Percentiles rank a stretch among this genome's conserved stretches.
These are phyloP conservation scores for Acer yangbiense DNA, from an alignment of 345 rosid genomes.

Conservation along the genomic window DNA sequence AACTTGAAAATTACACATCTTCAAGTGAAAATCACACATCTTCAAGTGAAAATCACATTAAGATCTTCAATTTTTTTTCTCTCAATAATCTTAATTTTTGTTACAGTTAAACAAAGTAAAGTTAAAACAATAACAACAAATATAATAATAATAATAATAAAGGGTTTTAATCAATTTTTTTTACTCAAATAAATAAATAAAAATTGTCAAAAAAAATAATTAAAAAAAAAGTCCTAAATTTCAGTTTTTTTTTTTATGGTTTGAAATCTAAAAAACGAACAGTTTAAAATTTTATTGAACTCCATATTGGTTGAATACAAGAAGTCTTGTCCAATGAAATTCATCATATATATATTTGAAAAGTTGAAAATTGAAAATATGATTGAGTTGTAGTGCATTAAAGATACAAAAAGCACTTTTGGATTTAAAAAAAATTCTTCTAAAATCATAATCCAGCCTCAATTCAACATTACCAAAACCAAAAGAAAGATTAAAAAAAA, in stretches of 20 bases:
- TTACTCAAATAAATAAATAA: no score
- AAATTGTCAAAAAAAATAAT: no score
- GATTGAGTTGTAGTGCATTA: neutral
- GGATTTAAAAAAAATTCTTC: neutral
- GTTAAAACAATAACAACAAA: no score
- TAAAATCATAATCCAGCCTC: neutral
- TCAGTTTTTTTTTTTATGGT: neutral
- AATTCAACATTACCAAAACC: neutral
- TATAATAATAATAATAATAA: no score
- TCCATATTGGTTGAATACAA: no score
- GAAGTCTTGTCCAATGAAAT: neutral
- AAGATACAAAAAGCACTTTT: neutral
- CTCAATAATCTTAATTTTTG: neutral
- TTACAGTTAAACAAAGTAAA: no score
- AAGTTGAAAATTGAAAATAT: neutral
- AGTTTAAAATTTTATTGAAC: neutral
- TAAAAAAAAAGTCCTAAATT: no score
- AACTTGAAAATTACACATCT: conserved; percentile 16
- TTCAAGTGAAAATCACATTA: neutral
- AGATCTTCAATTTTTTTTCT: neutral
- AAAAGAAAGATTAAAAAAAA: neutral
- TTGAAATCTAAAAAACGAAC: neutral
- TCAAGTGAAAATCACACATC: neutral
- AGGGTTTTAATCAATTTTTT: no score
- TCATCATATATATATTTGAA: neutral